A percentile compares a stretch with the other conserved stretches of the same genome.
These are phyloP conservation scores for Barnettozyma salicaria DNA, from an alignment of 805 yeast species.

Conservation along the genomic window DNA sequence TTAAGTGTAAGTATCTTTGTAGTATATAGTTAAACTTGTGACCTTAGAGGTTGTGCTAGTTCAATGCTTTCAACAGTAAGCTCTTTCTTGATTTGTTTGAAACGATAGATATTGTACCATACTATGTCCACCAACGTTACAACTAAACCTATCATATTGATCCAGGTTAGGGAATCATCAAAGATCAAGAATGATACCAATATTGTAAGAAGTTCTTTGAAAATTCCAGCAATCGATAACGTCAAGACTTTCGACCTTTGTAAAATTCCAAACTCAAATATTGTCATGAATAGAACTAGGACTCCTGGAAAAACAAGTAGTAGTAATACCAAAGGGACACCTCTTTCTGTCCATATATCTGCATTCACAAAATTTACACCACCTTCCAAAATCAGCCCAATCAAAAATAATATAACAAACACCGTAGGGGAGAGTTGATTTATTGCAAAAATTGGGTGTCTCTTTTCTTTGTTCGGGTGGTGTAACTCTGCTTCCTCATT, in stretches of 20 bases:
- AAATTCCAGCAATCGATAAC: slow-evolving; percentile 83
- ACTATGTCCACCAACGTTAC: slow-evolving; percentile 73
- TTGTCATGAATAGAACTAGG: slow-evolving; percentile 83
- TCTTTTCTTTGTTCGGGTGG: slow-evolving; percentile 22
- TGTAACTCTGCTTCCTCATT: slow-evolving; percentile 7
- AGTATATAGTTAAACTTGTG: too few relatives aligned
- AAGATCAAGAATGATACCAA: slow-evolving; percentile 59
- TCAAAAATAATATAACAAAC: slow-evolving; percentile 52
- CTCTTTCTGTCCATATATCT: slow-evolving; percentile 60
- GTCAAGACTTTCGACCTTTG: slow-evolving; percentile 82
- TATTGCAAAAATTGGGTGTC: slow-evolving; percentile 79
- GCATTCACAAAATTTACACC: slow-evolving; percentile 44
- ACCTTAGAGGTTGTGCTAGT: too few relatives aligned
- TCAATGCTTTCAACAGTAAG: neutral
- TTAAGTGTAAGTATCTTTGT: too few relatives aligned
- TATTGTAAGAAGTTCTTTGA: slow-evolving; percentile 86
- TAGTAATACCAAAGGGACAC: slow-evolving; percentile 47
- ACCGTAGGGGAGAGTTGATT: slow-evolving; percentile 81
- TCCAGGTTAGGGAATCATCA: slow-evolving; percentile 60
- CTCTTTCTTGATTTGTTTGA: slow-evolving; percentile 18
- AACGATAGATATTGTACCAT: slow-evolving; percentile 75
- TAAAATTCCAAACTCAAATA: slow-evolving; percentile 78
- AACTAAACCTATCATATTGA: slow-evolving; percentile 68
- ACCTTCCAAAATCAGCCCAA: slow-evolving; percentile 71
- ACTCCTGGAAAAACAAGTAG: slow-evolving; percentile 76